Evolutionary conservation across 2,329 filamentous ascomycete species (phyloP), one percentile per base, ranked within the genome.

Genomic region (Neurospora sp.): DNA sequence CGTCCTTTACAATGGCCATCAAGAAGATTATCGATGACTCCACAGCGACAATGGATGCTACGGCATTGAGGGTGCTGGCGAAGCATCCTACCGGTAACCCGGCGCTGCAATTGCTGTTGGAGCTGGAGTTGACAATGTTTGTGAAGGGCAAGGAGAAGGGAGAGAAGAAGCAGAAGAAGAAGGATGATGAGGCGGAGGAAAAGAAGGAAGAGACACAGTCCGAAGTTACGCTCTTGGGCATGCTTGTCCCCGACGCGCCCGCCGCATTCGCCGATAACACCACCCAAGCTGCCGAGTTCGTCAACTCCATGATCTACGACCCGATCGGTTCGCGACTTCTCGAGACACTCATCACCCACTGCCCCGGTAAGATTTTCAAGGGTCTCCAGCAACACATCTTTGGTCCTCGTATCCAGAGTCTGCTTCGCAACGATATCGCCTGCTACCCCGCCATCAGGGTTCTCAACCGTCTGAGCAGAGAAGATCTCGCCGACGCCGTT

Each of bases 21-120:
- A 89, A 91, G 75, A 95, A 96, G 78, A 91, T 97, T 73, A 92
- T 97, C 74, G 83, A 83, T 62, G 91, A 93, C 74, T 91, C 92
- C 67, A 89, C 92, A 10, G 85, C 89, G 0, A 88, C 87, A 0
- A 85, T 97, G 74, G 93, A 96, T 77, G 86, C 91, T 1, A 92
- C 91, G 3, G 91, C 93, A 75, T 85, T 98, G 37, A 89, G 93
- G 37, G 89, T 96, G 2, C 83, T 99, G 70, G 92, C 95, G 1
- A 93, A 89, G 23, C 95, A 98, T 76, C 92, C 92, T 4, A 92
- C 95, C 0, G 96, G 93, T 66, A 97, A 97, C 76, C 96, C 96
- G 0, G 91, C 93, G 0, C 84, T 99, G n/a, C 96, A 98, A 78
- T 86, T 98, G 1, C 83, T 99, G 38, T 83, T 99, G 3, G 92